Base-by-base conservation (phyloP, 495 filamentous ascomycete species). In the Pyrenula aspistea region DNA sequence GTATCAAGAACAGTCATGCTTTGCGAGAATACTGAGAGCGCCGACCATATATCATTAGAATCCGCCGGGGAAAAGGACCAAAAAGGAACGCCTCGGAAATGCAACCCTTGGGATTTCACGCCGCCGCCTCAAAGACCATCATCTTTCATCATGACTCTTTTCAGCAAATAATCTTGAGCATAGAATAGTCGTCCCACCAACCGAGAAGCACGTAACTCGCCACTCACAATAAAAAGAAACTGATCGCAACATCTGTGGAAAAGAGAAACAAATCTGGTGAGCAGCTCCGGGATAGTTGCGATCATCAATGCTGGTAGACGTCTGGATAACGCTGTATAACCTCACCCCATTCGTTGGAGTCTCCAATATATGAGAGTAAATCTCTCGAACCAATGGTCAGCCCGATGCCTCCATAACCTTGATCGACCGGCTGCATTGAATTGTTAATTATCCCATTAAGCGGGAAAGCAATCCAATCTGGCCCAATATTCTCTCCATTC, bases 371-470 rank as follows among this genome's bases (percentile, higher is more conserved):
- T 58, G 75, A 73, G 2, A 77, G 57, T 73, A 77, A 76, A 52
- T 77, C 74, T 49, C 74, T 72, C 31, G 75, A 73, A 22, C 73
- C 73, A 24, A 77, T 62, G 70, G 74, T 77, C 25, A 73, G 73
- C 1, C 74, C 74, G 2, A 73, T 75, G 2, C 73, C 73, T 22
- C 74, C 73, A 0, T 75, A 65, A 52, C 74, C 73, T 57, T 77
- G 74, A 56, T 80, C 75, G 42, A 78, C 73, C 12, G 70, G 72
- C 2, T 67, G 67, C 15, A 65, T 70, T 0, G 73, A 75, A 53
- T 74, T 79, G 24, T 75, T 79, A 53, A 75, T 73, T 60, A 83
- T 76, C 57, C 81, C 73, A 56, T 80, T 71, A 4, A 77, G 63
- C 0, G 74, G 71, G 15, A 79, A 68, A 0, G 69, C 70, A 54